These are phyloP conservation scores for Alternaria sp. DNA, from an alignment of 2,329 filamentous ascomycete genomes.

Conservation along the genomic window DNA sequence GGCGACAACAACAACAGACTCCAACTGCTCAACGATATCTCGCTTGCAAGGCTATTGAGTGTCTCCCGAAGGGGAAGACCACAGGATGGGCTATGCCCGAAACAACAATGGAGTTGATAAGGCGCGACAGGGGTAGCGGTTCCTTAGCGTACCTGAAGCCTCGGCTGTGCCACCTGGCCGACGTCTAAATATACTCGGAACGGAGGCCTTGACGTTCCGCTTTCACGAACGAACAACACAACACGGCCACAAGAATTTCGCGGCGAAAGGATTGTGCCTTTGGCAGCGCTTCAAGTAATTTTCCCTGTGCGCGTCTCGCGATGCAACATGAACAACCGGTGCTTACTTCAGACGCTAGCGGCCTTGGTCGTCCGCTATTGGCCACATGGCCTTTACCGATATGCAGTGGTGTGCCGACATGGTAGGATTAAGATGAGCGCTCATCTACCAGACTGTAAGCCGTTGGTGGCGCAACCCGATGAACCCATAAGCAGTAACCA, in stretches of 20 bases:
- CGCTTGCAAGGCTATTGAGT: background rate
- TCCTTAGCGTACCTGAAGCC: background rate
- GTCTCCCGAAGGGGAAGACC: background rate
- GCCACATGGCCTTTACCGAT: background rate
- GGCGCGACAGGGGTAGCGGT: constrained; percentile 9
- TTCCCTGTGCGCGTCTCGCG: background rate
- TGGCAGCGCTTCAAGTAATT: background rate
- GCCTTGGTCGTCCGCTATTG: background rate
- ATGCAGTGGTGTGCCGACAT: background rate
- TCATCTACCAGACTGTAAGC: background rate
- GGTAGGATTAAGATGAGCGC: background rate
- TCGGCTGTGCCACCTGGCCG: background rate
- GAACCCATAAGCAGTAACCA: background rate
- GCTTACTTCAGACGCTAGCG: constrained; percentile 4
- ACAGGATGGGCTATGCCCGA: constrained; percentile 3
- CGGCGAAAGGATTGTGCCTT: background rate
- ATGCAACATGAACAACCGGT: background rate
- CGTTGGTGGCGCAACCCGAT: background rate
- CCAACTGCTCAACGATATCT: background rate
- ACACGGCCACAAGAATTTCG: background rate
- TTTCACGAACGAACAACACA: background rate
- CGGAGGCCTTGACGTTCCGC: background rate
- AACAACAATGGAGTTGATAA: constrained; percentile 14
- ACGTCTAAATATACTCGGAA: constrained; percentile 1
- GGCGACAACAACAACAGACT: background rate